Conservation (phyloP, 805 yeast genomes). For the Kuraishia ogatae region DNA sequence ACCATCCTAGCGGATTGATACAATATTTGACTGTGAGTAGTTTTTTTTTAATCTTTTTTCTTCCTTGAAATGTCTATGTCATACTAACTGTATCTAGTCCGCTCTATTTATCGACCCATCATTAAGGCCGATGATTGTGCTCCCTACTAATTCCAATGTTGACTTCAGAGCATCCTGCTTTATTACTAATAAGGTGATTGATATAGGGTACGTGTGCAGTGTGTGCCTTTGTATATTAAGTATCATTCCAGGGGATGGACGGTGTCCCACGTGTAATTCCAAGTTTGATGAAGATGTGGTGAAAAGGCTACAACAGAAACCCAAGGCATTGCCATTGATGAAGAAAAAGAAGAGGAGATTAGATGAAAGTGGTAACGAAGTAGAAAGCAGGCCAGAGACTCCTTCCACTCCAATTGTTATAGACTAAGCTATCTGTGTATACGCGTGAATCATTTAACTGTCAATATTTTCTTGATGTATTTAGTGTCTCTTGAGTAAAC, state of each 20-base stretch:
- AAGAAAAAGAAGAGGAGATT: conserved; percentile 16
- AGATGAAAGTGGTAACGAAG: neutral
- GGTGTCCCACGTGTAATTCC: conserved; percentile 85
- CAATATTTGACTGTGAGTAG: conserved; percentile 50
- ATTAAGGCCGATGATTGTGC: conserved; percentile 61
- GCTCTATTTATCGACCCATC: conserved; percentile 86
- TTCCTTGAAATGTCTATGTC: neutral
- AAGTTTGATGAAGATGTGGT: conserved; percentile 60
- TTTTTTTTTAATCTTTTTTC: neutral
- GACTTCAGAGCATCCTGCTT: conserved; percentile 95
- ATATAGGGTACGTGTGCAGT: conserved; percentile 90
- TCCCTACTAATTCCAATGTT: conserved; percentile 78
- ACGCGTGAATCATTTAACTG: neutral
- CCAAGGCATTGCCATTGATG: conserved; percentile 27
- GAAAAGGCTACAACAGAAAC: conserved; percentile 48
- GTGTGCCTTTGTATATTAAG: conserved; percentile 84
- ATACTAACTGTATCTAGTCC: conserved; percentile 26
- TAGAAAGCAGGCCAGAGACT: neutral
- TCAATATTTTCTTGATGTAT: neutral
- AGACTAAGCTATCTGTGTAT: neutral
- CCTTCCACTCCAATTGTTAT: neutral
- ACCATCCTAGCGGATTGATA: conserved; percentile 65
- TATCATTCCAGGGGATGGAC: conserved; percentile 51
- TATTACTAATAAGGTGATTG: conserved; percentile 82
- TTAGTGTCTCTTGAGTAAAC: conserved; percentile 11